A percentile compares a stretch with the other conserved stretches of the same genome.
Evolutionary conservation across 225 moss, liverwort and hornwort species (phyloP).

Genomic region (Neckera pumila): DNA sequence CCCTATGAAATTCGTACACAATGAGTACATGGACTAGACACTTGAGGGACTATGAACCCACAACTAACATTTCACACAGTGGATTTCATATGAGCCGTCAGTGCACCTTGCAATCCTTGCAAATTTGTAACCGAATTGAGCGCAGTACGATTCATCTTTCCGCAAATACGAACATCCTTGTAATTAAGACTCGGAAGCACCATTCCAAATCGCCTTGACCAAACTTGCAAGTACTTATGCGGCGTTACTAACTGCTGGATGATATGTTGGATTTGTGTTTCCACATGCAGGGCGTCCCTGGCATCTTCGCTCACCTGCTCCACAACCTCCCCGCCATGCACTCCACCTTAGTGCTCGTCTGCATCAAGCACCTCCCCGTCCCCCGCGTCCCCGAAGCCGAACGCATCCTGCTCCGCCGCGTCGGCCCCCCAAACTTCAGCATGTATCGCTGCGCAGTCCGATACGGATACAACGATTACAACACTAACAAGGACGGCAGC

Average conservation of each 20-base stretch:
- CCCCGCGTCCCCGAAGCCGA: constrained; percentile 48
- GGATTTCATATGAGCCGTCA: neutral
- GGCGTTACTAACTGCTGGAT: neutral
- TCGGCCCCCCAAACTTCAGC: constrained; percentile 53
- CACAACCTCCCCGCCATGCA: constrained; percentile 76
- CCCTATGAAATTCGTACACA: neutral
- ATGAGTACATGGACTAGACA: neutral
- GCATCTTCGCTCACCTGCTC: constrained; percentile 64
- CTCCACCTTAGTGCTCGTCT: constrained; percentile 62
- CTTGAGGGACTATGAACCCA: neutral
- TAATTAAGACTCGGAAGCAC: neutral
- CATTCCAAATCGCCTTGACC: neutral
- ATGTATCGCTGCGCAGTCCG: constrained; percentile 87
- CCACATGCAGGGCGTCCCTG: constrained; percentile 53
- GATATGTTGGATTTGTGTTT: neutral
- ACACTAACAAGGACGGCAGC: neutral
- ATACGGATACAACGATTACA: constrained; percentile 63
- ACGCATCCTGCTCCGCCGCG: constrained; percentile 70
- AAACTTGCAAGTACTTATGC: neutral
- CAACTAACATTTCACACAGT: neutral
- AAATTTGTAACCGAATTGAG: neutral
- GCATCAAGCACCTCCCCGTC: constrained; percentile 72
- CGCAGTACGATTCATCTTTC: too few species aligned
- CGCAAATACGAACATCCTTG: neutral
- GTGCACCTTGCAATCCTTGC: neutral